Evolutionary conservation across 768 basidiomycete species (phyloP).

Genomic region (Termitomyces sp.): DNA sequence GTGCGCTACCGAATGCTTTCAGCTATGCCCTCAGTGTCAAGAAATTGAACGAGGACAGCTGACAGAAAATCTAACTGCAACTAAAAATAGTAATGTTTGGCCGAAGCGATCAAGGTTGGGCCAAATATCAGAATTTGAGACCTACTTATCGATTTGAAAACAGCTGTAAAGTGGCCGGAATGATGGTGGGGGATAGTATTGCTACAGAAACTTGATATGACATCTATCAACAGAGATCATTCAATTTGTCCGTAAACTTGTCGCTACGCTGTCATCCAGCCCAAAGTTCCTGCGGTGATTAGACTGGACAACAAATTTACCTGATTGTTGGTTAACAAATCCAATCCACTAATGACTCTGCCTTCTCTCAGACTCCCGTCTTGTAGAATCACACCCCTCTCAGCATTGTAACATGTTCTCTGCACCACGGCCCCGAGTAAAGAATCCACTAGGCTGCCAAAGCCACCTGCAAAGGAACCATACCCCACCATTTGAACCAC

Average conservation of each 20-base stretch:
- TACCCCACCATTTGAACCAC: constrained; percentile 42
- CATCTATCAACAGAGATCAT: neutral
- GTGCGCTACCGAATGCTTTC: too few relatives aligned
- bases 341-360: constrained; percentile 50
- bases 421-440: constrained; percentile 86
- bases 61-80: too few relatives aligned
- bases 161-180: too few relatives aligned
- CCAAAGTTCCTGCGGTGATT: constrained; percentile 25
- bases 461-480: constrained; percentile 61
- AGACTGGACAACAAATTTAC: constrained; percentile 38
- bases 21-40: too few relatives aligned
- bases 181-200: too few relatives aligned
- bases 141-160: too few relatives aligned
- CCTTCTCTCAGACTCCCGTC: constrained; percentile 32
- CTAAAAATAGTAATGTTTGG: too few relatives aligned
- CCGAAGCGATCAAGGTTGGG: too few relatives aligned
- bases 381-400: constrained; percentile 57
- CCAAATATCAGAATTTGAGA: too few relatives aligned
- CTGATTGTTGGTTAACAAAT: constrained; percentile 82
- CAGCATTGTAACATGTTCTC: constrained; percentile 63
- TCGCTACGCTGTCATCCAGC: constrained; percentile 16
- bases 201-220: neutral
- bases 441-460: constrained; percentile 87
- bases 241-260: neutral
- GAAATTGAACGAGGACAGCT: too few relatives aligned